These are phyloP conservation scores for Crithidia expoeki DNA, from an alignment of 208 protist genomes.

Conservation along the genomic window DNA sequence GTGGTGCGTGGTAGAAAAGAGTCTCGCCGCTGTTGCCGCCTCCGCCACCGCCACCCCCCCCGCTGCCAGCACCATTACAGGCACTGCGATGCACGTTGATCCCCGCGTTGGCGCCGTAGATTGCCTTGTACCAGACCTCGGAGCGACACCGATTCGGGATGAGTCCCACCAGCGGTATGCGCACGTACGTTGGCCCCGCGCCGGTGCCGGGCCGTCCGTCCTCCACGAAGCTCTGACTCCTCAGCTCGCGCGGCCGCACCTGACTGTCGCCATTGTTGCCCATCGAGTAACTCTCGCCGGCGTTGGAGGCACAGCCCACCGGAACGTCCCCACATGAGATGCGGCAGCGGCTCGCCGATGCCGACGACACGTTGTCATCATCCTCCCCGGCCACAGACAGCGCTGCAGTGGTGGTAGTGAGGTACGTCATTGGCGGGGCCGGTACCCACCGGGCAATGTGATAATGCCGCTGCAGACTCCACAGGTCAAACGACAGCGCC, in stretches of 20 bases:
- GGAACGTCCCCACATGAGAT: constrained; percentile 32
- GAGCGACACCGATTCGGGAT: constrained; percentile 79
- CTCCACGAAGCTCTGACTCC: constrained; percentile 15
- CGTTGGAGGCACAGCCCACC: constrained; percentile 33
- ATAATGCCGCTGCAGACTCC: constrained; percentile 55
- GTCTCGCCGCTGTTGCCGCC: constrained; percentile 23
- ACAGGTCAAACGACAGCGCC: constrained; percentile 72
- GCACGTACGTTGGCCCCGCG: constrained; percentile 28
- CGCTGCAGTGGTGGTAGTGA: constrained; percentile 1
- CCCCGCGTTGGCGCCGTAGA: constrained; percentile 13
- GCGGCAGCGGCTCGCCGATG: constrained; percentile 29
- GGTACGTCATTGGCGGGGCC: constrained; percentile 27
- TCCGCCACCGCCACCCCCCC: not conserved
- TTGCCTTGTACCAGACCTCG: constrained; percentile 74
- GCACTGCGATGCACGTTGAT: constrained; percentile 2
- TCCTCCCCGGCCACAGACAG: constrained; percentile 27
- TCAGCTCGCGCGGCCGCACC: constrained; percentile 20
- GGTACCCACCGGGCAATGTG: constrained; percentile 42
- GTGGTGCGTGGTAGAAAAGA: constrained; percentile 59
- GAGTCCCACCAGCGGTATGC: constrained; percentile 63
- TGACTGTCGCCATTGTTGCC: constrained; percentile 31
- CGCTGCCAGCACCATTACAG: not conserved
- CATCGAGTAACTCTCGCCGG: constrained; percentile 23
- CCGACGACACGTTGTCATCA: constrained; percentile 24
- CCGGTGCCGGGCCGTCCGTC: not conserved